These are phyloP conservation scores for Ceratobasidium sp. DNA, from an alignment of 1,284 basidiomycete species.

Conservation along the genomic window DNA sequence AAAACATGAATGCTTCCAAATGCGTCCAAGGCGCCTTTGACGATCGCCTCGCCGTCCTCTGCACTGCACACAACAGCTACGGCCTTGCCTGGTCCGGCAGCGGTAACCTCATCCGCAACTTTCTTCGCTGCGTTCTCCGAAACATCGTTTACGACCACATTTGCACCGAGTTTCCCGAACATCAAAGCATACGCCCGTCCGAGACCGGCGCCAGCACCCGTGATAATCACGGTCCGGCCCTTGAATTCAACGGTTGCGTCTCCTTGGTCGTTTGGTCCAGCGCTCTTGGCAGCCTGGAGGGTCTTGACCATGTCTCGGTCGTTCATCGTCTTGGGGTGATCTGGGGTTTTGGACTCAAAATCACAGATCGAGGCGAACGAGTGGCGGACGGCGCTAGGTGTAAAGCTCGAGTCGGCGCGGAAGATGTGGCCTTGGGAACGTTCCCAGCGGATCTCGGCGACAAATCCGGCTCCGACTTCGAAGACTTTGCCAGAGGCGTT, in stretches of 20 bases:
- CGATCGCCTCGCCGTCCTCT: conserved; percentile 92
- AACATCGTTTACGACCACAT: conserved; percentile 97
- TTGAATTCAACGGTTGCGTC: conserved; percentile 84
- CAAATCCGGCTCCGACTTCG: conserved; percentile 94
- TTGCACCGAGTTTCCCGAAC: conserved; percentile 93
- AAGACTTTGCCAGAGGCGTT: conserved; percentile 91
- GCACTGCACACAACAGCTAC: conserved; percentile 88
- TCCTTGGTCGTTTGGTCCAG: conserved; percentile 81
- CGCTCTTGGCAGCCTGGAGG: conserved; percentile 76
- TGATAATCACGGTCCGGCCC: conserved; percentile 93
- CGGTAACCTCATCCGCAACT: conserved; percentile 90
- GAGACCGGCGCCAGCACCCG: conserved; percentile 93
- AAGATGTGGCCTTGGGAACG: conserved; percentile 89
- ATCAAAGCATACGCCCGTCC: conserved; percentile 93
- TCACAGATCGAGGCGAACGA: conserved; percentile 25
- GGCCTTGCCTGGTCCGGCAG: conserved; percentile 88
- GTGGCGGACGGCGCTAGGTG: conserved; percentile 86
- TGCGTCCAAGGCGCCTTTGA: conserved; percentile 87
- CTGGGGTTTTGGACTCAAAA: conserved; percentile 73
- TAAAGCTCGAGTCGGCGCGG: conserved; percentile 92
- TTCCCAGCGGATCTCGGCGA: conserved; percentile 95
- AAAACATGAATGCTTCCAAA: conserved; percentile 93
- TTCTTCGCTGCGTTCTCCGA: conserved; percentile 85
- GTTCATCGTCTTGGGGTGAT: conserved; percentile 78
- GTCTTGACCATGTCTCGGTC: conserved; percentile 81